A percentile compares a stretch with the other conserved stretches of the same genome.
phyloP scores from a whole-genome alignment of 768 basidiomycete species.

The Tricholoma matsutake region DNA sequence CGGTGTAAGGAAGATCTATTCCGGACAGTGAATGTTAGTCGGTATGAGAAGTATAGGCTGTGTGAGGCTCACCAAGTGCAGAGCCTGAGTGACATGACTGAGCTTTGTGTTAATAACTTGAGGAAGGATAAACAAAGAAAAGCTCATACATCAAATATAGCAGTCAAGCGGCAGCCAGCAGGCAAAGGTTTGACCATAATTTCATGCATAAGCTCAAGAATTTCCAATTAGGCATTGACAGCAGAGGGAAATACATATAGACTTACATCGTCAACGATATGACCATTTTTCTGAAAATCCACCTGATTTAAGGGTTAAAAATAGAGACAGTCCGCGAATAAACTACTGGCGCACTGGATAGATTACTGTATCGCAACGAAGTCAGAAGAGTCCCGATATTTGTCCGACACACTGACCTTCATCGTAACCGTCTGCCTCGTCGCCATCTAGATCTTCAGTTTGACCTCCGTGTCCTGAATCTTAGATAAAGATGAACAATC shows the following conservation, averaged over 20 bases:
- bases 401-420: slow-evolving; percentile 50
- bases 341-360: slow-evolving; percentile 68
- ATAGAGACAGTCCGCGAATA: not conserved
- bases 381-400: not conserved
- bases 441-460: slow-evolving; percentile 76
- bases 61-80: slow-evolving; percentile 56
- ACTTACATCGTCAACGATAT: slow-evolving; percentile 88
- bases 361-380: slow-evolving; percentile 45
- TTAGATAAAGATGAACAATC: slow-evolving; percentile 21
- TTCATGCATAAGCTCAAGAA: slow-evolving; percentile 60
- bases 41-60: not conserved
- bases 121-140: not conserved
- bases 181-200: slow-evolving; percentile 83
- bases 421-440: slow-evolving; percentile 82
- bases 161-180: slow-evolving; percentile 83
- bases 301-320: slow-evolving; percentile 25
- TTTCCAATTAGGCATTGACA: slow-evolving; percentile 5
- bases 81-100: slow-evolving; percentile 92
- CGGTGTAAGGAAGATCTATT: slow-evolving; percentile 66
- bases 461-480: slow-evolving; percentile 96
- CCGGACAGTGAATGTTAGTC: not conserved
- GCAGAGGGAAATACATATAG: not conserved
- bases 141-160: slow-evolving; percentile 67
- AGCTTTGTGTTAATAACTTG: slow-evolving; percentile 2
- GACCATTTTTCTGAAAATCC: slow-evolving; percentile 54